Base-by-base conservation (phyloP, 257 asterid genomes). In the Primulina huaijiensis region DNA sequence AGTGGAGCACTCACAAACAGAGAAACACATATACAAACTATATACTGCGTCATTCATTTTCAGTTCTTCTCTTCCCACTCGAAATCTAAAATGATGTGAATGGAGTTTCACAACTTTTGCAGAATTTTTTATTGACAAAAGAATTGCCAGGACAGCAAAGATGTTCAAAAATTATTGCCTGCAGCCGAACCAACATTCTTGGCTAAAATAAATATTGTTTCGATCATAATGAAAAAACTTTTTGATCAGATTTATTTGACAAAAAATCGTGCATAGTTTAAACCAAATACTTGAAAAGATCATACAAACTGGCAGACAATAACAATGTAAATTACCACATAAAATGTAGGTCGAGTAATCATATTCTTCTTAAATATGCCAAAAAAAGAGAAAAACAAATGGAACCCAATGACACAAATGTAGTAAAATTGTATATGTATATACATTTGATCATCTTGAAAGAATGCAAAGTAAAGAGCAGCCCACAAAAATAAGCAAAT, bases 11-110 rank as follows among this genome's bases (percentile, higher is more conserved):
- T 14, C 27, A 57, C 12, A 5, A 59, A n/a, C 59, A 46, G 29
- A 58, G 72, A 65, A 58, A 46, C 61, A 40, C 60, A 31, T 60
- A 73, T 46, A 35, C n/a, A 17, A 55, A 46, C 62, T 23, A 62
- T 29, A 72, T 1, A 23, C 38, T 9, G 50, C 25, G n/a, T 50
- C 10, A 10, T 29, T 7, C 9, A 17, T 50, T 21, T 29, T 21
- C 9, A 27, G 11, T 56, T 66, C 60, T 40, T 23, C 25, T 23
- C 25, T 23, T 23, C 25, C 25, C 25, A 23, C 25, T 23, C 25
- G 25, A 23, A 23, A 23, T 23, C 25, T 23, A 23, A 23, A 23
- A 23, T 23, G 25, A 23, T 23, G 25, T 23, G 25, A 23, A 23
- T 23, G 25, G 25, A 23, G 25, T 23, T 23, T 23, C 25, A 23